Conservation (phyloP, 2,329 filamentous ascomycete species). For the Colletotrichum liriopes region DNA sequence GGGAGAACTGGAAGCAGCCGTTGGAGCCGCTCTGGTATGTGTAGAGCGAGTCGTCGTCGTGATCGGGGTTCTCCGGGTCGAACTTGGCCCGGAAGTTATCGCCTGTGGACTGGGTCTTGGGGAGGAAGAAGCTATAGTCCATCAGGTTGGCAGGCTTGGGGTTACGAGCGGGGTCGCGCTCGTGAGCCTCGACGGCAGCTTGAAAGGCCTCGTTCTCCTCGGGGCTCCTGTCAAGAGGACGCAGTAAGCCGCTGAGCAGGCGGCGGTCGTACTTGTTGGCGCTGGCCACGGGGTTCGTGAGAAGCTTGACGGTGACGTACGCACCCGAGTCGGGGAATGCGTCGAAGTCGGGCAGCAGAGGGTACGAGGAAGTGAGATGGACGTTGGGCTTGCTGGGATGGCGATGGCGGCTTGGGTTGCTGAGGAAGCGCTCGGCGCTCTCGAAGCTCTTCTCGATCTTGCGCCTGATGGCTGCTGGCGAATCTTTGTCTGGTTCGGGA, state of each 20-base stretch:
- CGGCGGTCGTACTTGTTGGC: slow-evolving; percentile 71
- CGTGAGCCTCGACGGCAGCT: slow-evolving; percentile 66
- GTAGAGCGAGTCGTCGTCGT: slow-evolving; percentile 69
- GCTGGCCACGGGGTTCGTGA: slow-evolving; percentile 73
- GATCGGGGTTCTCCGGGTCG: slow-evolving; percentile 69
- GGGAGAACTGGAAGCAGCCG: slow-evolving; percentile 73
- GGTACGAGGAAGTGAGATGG: slow-evolving; percentile 71
- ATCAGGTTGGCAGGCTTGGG: slow-evolving; percentile 71
- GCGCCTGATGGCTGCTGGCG: slow-evolving; percentile 76
- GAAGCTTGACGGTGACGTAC: slow-evolving; percentile 80
- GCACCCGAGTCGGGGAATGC: slow-evolving; percentile 80
- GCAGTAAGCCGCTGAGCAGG: slow-evolving; percentile 73
- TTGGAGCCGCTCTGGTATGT: slow-evolving; percentile 63
- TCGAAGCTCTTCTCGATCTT: slow-evolving; percentile 77
- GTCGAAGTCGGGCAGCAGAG: slow-evolving; percentile 76
- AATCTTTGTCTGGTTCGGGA: slow-evolving; percentile 73
- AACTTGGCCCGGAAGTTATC: slow-evolving; percentile 74
- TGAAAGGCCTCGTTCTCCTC: slow-evolving; percentile 69
- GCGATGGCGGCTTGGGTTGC: slow-evolving; percentile 67
- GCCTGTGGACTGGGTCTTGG: slow-evolving; percentile 63
- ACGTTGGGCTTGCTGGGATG: slow-evolving; percentile 66
- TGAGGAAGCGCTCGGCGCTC: slow-evolving; percentile 67
- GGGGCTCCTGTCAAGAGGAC: slow-evolving; percentile 70
- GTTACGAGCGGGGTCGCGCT: slow-evolving; percentile 69
- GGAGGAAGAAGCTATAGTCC: slow-evolving; percentile 79